phyloP scores from a whole-genome alignment of 495 filamentous ascomycete species.

The Penicillium flavigenum region DNA sequence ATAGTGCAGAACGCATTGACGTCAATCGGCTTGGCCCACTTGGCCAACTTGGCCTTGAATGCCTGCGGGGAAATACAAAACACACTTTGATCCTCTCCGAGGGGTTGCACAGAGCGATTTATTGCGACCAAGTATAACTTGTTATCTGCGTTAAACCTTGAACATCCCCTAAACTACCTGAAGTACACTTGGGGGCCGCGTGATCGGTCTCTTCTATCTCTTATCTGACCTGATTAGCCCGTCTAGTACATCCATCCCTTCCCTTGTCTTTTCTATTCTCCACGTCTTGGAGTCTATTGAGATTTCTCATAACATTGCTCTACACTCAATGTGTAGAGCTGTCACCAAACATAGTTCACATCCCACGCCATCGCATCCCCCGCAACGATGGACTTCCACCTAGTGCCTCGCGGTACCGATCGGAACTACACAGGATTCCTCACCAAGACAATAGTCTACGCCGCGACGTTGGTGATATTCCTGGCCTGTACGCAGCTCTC shows the following conservation, averaged over 20 bases:
- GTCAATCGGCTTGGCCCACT: not conserved
- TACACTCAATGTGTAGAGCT: slow-evolving; percentile 14
- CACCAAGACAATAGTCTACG: slow-evolving; percentile 58
- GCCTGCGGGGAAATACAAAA: slow-evolving; percentile 6
- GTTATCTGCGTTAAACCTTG: not conserved
- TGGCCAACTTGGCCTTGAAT: not conserved
- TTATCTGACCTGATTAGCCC: slow-evolving; percentile 1
- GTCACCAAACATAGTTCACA: not conserved
- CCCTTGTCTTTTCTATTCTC: no score
- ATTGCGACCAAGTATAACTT: not conserved
- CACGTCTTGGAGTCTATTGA: not conserved
- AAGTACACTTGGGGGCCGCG: not conserved
- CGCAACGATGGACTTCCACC: slow-evolving; percentile 43
- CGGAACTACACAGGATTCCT: slow-evolving; percentile 50
- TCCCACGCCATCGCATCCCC: not conserved
- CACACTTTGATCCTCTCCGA: not conserved
- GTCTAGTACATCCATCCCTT: not conserved
- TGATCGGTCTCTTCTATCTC: not conserved
- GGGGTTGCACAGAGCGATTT: slow-evolving; percentile 3
- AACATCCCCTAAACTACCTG: not conserved
- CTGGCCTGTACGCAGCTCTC: slow-evolving; percentile 53
- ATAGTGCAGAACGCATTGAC: slow-evolving; percentile 6
- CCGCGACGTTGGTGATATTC: slow-evolving; percentile 55
- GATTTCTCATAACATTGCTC: not conserved
- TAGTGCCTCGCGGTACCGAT: slow-evolving; percentile 43